Conservation (phyloP, 352 stramenopile genomes). For the Paralagenidium karlingii region DNA sequence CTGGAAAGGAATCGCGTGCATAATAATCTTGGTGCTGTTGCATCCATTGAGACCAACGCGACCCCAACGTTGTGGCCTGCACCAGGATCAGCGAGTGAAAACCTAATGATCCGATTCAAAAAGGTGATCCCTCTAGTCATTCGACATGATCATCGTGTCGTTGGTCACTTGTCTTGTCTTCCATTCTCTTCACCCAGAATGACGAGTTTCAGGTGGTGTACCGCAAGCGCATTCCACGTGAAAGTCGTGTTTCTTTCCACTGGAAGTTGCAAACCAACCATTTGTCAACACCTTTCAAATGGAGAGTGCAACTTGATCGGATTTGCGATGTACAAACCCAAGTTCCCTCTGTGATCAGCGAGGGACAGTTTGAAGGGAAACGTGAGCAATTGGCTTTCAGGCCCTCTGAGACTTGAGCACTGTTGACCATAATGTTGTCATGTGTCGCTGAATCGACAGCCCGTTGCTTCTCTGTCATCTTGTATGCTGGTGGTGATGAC, state of each 20-base stretch:
- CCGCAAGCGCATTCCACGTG: constrained; percentile 8
- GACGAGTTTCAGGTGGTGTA: constrained; percentile 6
- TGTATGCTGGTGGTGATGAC: too few relatives aligned
- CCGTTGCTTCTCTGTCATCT: too few relatives aligned
- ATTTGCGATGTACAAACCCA: background rate
- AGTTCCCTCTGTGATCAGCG: constrained; percentile 6
- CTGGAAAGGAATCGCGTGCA: constrained; percentile 9
- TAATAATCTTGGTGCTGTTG: constrained; percentile 5
- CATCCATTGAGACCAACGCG: constrained; percentile 4
- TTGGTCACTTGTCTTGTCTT: too few relatives aligned
- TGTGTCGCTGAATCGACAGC: too few relatives aligned
- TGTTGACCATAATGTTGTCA: too few relatives aligned
- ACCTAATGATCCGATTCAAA: constrained; percentile 3
- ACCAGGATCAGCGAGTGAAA: background rate
- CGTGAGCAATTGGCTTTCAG: constrained; percentile 6
- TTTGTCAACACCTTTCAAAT: too few relatives aligned
- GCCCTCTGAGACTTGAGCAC: constrained; percentile 1
- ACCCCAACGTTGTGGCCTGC: constrained; percentile 2
- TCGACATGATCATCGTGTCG: constrained; percentile 7
- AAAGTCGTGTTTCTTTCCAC: background rate
- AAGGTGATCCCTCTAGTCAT: constrained; percentile 5
- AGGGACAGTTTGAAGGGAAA: constrained; percentile 13
- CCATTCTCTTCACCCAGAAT: too few relatives aligned
- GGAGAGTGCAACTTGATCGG: too few relatives aligned
- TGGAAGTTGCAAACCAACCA: constrained; percentile 2